These are phyloP conservation scores for Debaryomyces nepalensis DNA, from an alignment of 1,139 yeast genomes.

Conservation along the genomic window DNA sequence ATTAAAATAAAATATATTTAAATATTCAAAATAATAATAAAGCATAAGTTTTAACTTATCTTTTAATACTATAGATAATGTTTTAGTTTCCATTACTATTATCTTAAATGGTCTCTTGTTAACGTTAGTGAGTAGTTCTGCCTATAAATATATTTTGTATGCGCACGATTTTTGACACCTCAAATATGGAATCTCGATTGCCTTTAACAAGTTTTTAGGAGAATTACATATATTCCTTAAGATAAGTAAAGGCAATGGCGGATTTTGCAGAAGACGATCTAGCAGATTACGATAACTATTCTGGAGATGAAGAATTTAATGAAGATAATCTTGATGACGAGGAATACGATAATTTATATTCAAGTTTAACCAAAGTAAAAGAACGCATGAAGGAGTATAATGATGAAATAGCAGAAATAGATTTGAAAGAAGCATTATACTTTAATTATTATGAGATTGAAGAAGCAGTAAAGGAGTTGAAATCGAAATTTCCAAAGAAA, in stretches of 20 bases:
- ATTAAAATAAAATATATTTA: background rate
- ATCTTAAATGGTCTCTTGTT: too few species aligned
- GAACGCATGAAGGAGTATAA: slow-evolving; percentile 39
- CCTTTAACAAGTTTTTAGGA: background rate
- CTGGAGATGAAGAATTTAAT: slow-evolving; percentile 40
- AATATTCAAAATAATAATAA: background rate
- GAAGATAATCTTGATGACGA: slow-evolving; percentile 50
- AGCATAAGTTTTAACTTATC: background rate
- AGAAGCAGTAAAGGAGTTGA: slow-evolving; percentile 57
- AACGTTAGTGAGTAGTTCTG: too few species aligned
- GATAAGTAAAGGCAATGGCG: slow-evolving; percentile 16
- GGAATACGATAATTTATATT: slow-evolving; percentile 54
- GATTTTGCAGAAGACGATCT: slow-evolving; percentile 32
- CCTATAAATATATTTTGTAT: too few species aligned
- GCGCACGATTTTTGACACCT: slow-evolving; percentile 2
- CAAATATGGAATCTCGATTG: background rate
- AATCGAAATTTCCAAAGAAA: slow-evolving; percentile 42
- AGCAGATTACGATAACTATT: slow-evolving; percentile 58
- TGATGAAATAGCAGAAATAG: slow-evolving; percentile 53
- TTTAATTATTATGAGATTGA: slow-evolving; percentile 61
- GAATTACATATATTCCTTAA: background rate
- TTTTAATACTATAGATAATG: too few species aligned
- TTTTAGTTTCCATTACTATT: too few species aligned
- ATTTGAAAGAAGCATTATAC: slow-evolving; percentile 64
- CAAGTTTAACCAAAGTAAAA: slow-evolving; percentile 46